Percentiles rank a stretch among this genome's conserved stretches.
phyloP scores from a whole-genome alignment of 495 filamentous ascomycete species.

The Terfezia claveryi region DNA sequence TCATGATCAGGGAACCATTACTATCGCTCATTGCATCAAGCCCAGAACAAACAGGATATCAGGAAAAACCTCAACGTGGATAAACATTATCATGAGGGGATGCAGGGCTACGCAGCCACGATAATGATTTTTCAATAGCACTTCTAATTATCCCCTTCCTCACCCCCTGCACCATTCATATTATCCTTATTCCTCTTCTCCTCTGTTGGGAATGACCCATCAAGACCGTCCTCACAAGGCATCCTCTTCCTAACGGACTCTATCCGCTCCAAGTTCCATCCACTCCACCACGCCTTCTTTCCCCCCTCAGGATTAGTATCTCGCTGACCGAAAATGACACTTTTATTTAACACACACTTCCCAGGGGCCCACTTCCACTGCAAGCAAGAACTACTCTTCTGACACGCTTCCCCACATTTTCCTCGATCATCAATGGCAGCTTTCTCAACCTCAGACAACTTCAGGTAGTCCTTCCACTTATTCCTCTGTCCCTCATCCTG shows the following conservation, averaged over 20 bases:
- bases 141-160: too few relatives aligned
- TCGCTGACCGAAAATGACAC: background rate
- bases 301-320: background rate
- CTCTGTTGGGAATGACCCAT: background rate
- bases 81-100: too few relatives aligned
- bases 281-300: background rate
- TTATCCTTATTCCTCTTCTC: background rate
- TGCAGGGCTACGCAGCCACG: too few relatives aligned
- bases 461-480: background rate
- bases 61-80: too few relatives aligned
- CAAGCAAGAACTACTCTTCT: background rate
- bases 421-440: background rate
- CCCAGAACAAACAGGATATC: too few relatives aligned
- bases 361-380: background rate
- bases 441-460: background rate
- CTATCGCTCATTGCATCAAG: too few relatives aligned
- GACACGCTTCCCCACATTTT: background rate
- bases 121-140: too few relatives aligned
- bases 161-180: too few relatives aligned
- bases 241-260: background rate
- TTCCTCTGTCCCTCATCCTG: background rate
- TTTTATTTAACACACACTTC: background rate
- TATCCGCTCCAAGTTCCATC: background rate
- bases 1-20: too few relatives aligned
- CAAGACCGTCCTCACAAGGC: background rate